These are phyloP conservation scores for Endoconidiophora polonica DNA, from an alignment of 2,329 filamentous ascomycete genomes.

Conservation along the genomic window DNA sequence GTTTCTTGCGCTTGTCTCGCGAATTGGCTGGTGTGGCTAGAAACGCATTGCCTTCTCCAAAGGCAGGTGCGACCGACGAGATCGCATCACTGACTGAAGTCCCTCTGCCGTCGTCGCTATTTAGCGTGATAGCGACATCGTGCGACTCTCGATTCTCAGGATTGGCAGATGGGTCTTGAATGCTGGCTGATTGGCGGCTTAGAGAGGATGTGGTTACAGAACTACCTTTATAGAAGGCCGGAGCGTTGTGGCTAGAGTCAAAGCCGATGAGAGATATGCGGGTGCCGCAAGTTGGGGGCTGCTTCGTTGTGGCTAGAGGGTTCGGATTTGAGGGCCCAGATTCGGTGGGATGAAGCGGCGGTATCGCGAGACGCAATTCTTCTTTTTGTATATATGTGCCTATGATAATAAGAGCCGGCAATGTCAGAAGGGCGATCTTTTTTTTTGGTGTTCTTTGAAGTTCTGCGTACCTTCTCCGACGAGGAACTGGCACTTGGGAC, in stretches of 20 bases:
- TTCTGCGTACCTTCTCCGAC: slow-evolving; percentile 64
- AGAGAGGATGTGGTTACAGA: slow-evolving; percentile 33
- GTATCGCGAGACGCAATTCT: slow-evolving; percentile 80
- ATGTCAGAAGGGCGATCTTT: not conserved
- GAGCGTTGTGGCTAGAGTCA: slow-evolving; percentile 39
- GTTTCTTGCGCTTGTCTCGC: slow-evolving; percentile 71
- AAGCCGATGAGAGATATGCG: slow-evolving; percentile 65
- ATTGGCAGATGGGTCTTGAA: slow-evolving; percentile 40
- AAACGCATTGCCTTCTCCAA: slow-evolving; percentile 72
- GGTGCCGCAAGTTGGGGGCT: slow-evolving; percentile 70
- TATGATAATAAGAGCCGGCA: slow-evolving; percentile 20
- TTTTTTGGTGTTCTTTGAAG: not conserved
- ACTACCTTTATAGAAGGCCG: slow-evolving; percentile 37
- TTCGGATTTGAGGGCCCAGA: slow-evolving; percentile 75
- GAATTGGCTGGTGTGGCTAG: slow-evolving; percentile 39
- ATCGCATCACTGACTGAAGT: slow-evolving; percentile 36
- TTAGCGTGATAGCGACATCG: slow-evolving; percentile 36
- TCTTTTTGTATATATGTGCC: slow-evolving; percentile 84
- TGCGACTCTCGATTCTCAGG: slow-evolving; percentile 40
- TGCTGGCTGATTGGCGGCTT: slow-evolving; percentile 29
- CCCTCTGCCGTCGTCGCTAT: slow-evolving; percentile 38
- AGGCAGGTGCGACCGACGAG: slow-evolving; percentile 41
- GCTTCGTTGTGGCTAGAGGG: slow-evolving; percentile 69
- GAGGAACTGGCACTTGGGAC: slow-evolving; percentile 74
- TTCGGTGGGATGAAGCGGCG: slow-evolving; percentile 89